Evolutionary conservation across 805 yeast genomes (phyloP), one percentile per base, ranked within the genome.

Genomic region (Saccharomycopsis sp.): DNA sequence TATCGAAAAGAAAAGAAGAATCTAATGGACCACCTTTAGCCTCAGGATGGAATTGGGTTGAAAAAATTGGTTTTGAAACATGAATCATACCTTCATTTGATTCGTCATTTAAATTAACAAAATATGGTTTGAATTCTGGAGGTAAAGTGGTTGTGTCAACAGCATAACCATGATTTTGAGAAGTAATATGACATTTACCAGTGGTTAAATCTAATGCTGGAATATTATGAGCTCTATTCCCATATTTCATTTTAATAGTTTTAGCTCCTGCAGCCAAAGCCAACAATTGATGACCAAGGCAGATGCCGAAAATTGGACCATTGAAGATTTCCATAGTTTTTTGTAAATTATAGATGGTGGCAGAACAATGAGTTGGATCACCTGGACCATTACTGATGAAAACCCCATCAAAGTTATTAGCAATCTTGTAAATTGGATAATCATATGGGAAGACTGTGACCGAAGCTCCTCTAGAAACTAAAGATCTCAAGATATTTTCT

Each of bases 21-120:
- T 92, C 99, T 54, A 82, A 71, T 44, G 99, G 99, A 52, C 99
- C 99, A 53, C 98, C 97, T 66, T 87, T 89, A 43, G 98, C 97
- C 64, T 92, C 99, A 36, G 99, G 99, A 61, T 92, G 99, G 73
- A 92, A 92, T 63, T 92, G 98, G 2, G 96, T 86, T 29, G 96
- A 85, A 66, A 89, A 92, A 41, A 89, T 83, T 39, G 99, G 99
- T 60, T 75, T 80, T 30, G 74, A 57, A 42, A 67, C 71, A 62
- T 92, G 98, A 54, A 77, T 80, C 95, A 92, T 87, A 54, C 99
- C 99, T 66, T 92, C 99, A 62, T 92, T 92, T 40, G 95, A 83
- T 59, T 86, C 79, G 61, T 92, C 99, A 60, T 92, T 92, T 63
- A 89, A 71, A 66, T 92, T 92, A 52, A 88, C 73, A 59, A 92